These are phyloP conservation scores for Aspergillus pseudoglaucus DNA, from an alignment of 2,329 filamentous ascomycete species.

Conservation along the genomic window DNA sequence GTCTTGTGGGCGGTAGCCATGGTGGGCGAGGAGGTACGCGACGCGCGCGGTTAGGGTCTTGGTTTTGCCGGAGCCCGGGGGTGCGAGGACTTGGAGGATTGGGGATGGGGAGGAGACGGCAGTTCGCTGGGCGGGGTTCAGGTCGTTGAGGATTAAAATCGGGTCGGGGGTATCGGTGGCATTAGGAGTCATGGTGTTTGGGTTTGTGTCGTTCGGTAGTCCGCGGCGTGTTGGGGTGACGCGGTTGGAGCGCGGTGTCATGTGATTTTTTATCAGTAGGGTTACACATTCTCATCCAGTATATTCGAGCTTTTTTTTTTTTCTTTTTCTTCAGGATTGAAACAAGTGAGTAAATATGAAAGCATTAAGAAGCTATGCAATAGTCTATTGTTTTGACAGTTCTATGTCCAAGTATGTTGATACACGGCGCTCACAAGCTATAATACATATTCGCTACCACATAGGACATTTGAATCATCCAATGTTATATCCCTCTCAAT, in stretches of 20 bases:
- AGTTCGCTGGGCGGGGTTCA: conserved; percentile 58
- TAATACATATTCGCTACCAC: no score
- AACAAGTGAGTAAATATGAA: no score
- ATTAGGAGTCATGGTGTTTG: conserved; percentile 2
- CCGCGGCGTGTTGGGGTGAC: conserved; percentile 6
- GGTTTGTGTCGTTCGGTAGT: neutral
- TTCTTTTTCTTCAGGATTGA: no score
- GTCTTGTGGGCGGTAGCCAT: conserved; percentile 70
- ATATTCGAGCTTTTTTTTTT: no score
- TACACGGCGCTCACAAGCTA: neutral
- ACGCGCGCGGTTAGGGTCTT: conserved; percentile 91
- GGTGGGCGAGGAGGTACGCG: conserved; percentile 72
- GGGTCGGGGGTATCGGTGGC: conserved; percentile 27
- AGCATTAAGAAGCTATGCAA: no score
- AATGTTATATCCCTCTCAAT: neutral
- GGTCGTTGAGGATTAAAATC: conserved; percentile 51
- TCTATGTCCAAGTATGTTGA: neutral
- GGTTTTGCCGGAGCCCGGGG: conserved; percentile 75
- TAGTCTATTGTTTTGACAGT: no score
- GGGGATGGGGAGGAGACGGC: conserved; percentile 59
- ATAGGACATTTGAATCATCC: neutral
- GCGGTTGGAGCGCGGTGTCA: conserved; percentile 21
- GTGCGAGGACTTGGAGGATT: conserved; percentile 56
- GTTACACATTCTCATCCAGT: no score
- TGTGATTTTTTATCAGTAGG: conserved; percentile 11